Evolutionary conservation across 805 yeast species (phyloP).

Genomic region (Starmerella ratchasimensis): DNA sequence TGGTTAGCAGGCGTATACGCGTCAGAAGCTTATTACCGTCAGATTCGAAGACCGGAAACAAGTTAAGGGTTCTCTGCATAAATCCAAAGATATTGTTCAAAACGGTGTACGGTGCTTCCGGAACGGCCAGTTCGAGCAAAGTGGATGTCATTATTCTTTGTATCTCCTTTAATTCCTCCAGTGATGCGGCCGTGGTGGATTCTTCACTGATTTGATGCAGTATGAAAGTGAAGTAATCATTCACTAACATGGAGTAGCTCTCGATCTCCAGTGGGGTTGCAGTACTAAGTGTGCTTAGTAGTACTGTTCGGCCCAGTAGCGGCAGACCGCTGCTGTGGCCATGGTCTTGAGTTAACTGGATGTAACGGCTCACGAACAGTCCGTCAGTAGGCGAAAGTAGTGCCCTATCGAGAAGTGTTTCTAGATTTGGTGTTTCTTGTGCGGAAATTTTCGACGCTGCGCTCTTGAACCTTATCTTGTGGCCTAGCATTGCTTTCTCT

Average conservation of each 20-base stretch:
- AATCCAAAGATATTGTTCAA: slow-evolving; percentile 11
- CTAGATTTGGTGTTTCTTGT: neutral
- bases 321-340: neutral
- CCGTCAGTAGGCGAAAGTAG: slow-evolving; percentile 14
- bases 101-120: slow-evolving; percentile 8
- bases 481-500: slow-evolving; percentile 6
- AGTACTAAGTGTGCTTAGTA: slow-evolving; percentile 6
- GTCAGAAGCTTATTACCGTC: slow-evolving; percentile 8
- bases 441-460: slow-evolving; percentile 1
- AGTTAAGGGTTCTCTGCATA: slow-evolving; percentile 10
- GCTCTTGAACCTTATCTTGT: slow-evolving; percentile 6
- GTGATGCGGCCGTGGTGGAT: neutral
- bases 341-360: neutral
- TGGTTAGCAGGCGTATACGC: slow-evolving; percentile 9
- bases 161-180: slow-evolving; percentile 3
- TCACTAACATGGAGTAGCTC: slow-evolving; percentile 11
- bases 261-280: slow-evolving; percentile 15
- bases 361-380: slow-evolving; percentile 12
- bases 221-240: slow-evolving; percentile 4
- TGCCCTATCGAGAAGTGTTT: slow-evolving; percentile 6
- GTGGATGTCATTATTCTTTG: slow-evolving; percentile 1
- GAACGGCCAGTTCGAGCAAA: slow-evolving; percentile 11
- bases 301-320: slow-evolving; percentile 4
- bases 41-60: slow-evolving; percentile 10
- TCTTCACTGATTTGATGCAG: neutral